These are phyloP conservation scores for Circinella minor DNA, from an alignment of 371 early-diverging fungal species.

Conservation along the genomic window DNA sequence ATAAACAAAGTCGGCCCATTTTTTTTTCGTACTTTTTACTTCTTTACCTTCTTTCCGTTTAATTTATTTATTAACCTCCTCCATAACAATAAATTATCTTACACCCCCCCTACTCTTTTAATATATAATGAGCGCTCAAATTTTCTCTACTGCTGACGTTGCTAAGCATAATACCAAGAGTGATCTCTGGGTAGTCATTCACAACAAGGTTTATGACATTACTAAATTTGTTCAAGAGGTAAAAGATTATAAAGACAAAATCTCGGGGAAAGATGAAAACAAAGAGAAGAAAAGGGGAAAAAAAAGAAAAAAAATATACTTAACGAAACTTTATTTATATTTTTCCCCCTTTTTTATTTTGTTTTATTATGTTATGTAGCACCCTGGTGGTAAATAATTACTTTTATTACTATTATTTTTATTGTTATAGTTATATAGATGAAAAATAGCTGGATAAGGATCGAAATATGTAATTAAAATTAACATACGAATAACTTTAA, in stretches of 20 bases:
- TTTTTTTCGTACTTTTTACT: background rate
- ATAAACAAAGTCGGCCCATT: background rate
- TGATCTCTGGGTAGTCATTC: conserved; percentile 74
- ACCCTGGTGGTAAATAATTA: conserved; percentile 49
- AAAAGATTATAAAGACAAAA: conserved; percentile 8
- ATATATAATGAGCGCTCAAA: conserved; percentile 25
- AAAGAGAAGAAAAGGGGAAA: too few species aligned
- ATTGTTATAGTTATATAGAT: too few species aligned
- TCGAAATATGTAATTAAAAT: too few species aligned
- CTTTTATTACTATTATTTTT: too few species aligned
- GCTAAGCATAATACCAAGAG: conserved; percentile 58
- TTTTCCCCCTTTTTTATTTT: background rate
- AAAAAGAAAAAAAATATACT: too few species aligned
- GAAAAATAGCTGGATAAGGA: too few species aligned
- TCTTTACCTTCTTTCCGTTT: background rate
- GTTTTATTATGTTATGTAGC: conserved; percentile 24
- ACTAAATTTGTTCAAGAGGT: conserved; percentile 79
- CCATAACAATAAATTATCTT: background rate
- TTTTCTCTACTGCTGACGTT: conserved; percentile 60
- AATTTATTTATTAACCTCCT: background rate
- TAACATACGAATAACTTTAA: too few species aligned
- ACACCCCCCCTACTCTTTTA: background rate
- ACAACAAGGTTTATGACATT: conserved; percentile 86
- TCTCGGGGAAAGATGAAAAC: too few species aligned
- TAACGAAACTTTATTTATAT: background rate